These are phyloP conservation scores for Suillus brevipes DNA, from an alignment of 768 basidiomycete genomes.

Conservation along the genomic window DNA sequence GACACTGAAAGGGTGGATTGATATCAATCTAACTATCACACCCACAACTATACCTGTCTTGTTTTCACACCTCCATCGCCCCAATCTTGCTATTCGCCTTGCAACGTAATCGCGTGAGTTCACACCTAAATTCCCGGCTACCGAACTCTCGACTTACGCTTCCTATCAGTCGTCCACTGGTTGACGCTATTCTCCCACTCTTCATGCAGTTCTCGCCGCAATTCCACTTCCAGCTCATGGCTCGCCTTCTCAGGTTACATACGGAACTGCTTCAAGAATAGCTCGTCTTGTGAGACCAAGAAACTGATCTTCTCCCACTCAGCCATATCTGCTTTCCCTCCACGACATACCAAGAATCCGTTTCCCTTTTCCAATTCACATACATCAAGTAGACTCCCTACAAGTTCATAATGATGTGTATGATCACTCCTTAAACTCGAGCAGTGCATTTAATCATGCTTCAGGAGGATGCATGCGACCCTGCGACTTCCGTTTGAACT, in stretches of 20 bases:
- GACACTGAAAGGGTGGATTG: slow-evolving; percentile 83
- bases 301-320: slow-evolving; percentile 37
- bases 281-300: slow-evolving; percentile 68
- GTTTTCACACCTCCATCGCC: slow-evolving; percentile 78
- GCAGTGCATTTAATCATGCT: not conserved
- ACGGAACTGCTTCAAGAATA: slow-evolving; percentile 72
- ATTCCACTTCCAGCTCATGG: slow-evolving; percentile 45
- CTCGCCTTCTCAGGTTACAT: slow-evolving; percentile 39
- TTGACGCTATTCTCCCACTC: slow-evolving; percentile 64
- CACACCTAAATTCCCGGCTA: slow-evolving; percentile 59
- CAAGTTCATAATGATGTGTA: slow-evolving; percentile 47
- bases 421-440: not conserved
- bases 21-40: slow-evolving; percentile 94
- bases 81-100: slow-evolving; percentile 75
- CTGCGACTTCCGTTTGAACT: slow-evolving; percentile 52
- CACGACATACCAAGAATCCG: slow-evolving; percentile 70
- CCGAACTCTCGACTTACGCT: slow-evolving; percentile 72
- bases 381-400: slow-evolving; percentile 32
- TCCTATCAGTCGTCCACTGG: slow-evolving; percentile 60
- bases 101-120: too few relatives aligned
- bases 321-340: slow-evolving; percentile 68
- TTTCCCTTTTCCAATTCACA: slow-evolving; percentile 43
- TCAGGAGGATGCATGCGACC: slow-evolving; percentile 63
- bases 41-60: slow-evolving; percentile 83
- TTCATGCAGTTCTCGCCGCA: slow-evolving; percentile 66